Percentiles rank a stretch among this genome's conserved stretches.
Evolutionary conservation across 1,284 basidiomycete species (phyloP).

Genomic region (Rhodotorula sp.): DNA sequence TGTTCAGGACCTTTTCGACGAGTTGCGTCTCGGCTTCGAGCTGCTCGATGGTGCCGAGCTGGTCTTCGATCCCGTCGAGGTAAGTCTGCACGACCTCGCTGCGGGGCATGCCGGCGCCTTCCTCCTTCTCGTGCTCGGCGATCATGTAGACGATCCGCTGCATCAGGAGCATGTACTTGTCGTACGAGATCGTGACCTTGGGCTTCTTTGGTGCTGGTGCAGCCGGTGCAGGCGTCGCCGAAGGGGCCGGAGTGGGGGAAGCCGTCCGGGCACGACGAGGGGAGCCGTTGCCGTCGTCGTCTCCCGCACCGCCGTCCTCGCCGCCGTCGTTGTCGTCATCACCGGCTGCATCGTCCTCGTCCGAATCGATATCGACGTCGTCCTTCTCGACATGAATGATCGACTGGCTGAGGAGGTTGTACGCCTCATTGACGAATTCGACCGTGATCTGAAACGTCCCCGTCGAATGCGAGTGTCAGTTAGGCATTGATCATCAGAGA

Average conservation of each 20-base stretch:
- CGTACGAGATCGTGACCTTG: slow-evolving; percentile 89
- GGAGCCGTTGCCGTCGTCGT: slow-evolving; percentile 41
- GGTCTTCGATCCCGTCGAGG: slow-evolving; percentile 80
- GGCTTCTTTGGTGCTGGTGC: slow-evolving; percentile 56
- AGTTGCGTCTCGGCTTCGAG: slow-evolving; percentile 90
- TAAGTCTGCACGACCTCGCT: slow-evolving; percentile 97
- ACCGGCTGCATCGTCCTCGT: slow-evolving; percentile 51
- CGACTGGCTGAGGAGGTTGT: slow-evolving; percentile 86
- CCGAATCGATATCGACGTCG: slow-evolving; percentile 86
- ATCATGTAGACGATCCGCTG: slow-evolving; percentile 83
- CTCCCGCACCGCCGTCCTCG: slow-evolving; percentile 44
- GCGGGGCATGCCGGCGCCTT: slow-evolving; percentile 73
- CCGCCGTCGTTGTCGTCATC: slow-evolving; percentile 50
- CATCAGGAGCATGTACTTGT: slow-evolving; percentile 89
- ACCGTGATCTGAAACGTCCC: slow-evolving; percentile 72
- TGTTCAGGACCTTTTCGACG: slow-evolving; percentile 82
- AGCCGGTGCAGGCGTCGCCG: slow-evolving; percentile 16
- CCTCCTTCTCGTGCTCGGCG: slow-evolving; percentile 71
- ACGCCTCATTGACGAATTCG: slow-evolving; percentile 92
- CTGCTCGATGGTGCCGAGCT: slow-evolving; percentile 80
- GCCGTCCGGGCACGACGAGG: slow-evolving; percentile 26
- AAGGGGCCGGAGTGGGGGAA: slow-evolving; percentile 42
- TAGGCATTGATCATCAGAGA: background rate
- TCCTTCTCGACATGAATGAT: slow-evolving; percentile 99
- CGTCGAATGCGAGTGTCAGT: slow-evolving; percentile 5